These are phyloP conservation scores for Apiotrichum veenhuisii DNA, from an alignment of 1,284 basidiomycete genomes.

Conservation along the genomic window DNA sequence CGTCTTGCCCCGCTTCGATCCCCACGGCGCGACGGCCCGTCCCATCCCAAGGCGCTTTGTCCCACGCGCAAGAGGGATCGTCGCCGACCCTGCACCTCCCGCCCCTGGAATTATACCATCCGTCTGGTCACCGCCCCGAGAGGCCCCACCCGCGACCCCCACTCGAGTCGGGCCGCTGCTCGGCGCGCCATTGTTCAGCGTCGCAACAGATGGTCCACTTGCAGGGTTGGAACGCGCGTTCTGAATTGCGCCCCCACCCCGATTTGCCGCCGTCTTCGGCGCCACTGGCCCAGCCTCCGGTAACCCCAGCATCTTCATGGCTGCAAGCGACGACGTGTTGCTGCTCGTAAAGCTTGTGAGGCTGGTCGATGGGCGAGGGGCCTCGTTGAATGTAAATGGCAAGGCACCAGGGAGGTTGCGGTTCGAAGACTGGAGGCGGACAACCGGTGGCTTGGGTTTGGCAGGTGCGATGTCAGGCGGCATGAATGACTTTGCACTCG, in stretches of 20 bases:
- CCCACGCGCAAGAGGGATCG: slow-evolving; percentile 26
- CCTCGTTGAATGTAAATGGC: slow-evolving; percentile 41
- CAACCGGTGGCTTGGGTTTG: slow-evolving; percentile 25
- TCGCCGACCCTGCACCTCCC: neutral
- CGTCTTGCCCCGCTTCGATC: slow-evolving; percentile 20
- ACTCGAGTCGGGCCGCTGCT: neutral
- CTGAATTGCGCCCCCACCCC: too few species aligned
- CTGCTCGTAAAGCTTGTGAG: slow-evolving; percentile 32
- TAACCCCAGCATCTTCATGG: slow-evolving; percentile 27
- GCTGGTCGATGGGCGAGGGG: slow-evolving; percentile 15
- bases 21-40: slow-evolving; percentile 39
- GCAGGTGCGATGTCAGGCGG: slow-evolving; percentile 3
- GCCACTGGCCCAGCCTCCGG: neutral
- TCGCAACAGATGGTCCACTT: neutral
- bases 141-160: neutral
- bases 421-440: slow-evolving; percentile 31
- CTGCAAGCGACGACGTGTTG: slow-evolving; percentile 26
- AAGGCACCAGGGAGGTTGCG: slow-evolving; percentile 34
- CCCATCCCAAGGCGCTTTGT: slow-evolving; percentile 48
- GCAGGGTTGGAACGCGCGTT: neutral
- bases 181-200: neutral
- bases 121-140: neutral
- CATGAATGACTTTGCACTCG: slow-evolving; percentile 14
- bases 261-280: neutral
- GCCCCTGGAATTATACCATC: neutral